Evolutionary conservation across 2,329 filamentous ascomycete genomes (phyloP).

Genomic region (Ascochyta rabiei): DNA sequence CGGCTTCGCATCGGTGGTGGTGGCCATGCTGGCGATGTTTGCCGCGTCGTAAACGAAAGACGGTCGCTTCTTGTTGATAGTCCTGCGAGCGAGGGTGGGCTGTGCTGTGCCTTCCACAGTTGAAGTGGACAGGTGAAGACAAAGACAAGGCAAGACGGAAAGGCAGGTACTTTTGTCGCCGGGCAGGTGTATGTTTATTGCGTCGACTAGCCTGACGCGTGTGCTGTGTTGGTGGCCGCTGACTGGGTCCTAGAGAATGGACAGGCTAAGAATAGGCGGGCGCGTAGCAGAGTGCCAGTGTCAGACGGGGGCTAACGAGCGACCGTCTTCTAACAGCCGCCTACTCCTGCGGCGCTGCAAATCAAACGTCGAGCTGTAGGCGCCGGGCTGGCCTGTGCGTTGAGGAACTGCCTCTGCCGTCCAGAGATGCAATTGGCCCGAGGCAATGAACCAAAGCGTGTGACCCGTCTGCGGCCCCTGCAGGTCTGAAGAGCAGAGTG

Average conservation of each 20-base stretch:
- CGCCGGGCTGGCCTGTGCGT: conserved; percentile 35
- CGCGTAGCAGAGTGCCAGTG: conserved; percentile 23
- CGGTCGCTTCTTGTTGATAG: conserved; percentile 27
- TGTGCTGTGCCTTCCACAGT: conserved; percentile 38
- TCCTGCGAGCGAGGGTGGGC: conserved; percentile 29
- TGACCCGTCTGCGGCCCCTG: conserved; percentile 46
- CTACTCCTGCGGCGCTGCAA: conserved; percentile 23
- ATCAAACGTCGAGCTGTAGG: conserved; percentile 33
- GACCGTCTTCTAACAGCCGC: conserved; percentile 39
- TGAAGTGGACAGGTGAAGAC: conserved; percentile 31
- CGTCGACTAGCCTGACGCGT: conserved; percentile 35
- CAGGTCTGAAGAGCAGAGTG: conserved; percentile 34
- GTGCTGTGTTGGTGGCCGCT: conserved; percentile 43
- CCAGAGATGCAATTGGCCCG: conserved; percentile 27
- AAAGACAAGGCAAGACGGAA: conserved; percentile 30
- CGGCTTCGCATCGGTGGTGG: conserved; percentile 51
- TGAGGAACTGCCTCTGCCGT: conserved; percentile 17
- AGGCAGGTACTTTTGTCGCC: conserved; percentile 33
- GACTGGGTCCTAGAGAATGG: conserved; percentile 35
- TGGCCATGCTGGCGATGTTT: conserved; percentile 42
- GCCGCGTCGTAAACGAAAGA: conserved; percentile 40
- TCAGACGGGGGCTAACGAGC: conserved; percentile 26
- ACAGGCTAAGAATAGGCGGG: conserved; percentile 25
- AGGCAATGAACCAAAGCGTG: conserved; percentile 40
- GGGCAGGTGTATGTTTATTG: conserved; percentile 43